phyloP scores from a whole-genome alignment of 2,329 filamentous ascomycete genomes.

The Nemania diffusa region DNA sequence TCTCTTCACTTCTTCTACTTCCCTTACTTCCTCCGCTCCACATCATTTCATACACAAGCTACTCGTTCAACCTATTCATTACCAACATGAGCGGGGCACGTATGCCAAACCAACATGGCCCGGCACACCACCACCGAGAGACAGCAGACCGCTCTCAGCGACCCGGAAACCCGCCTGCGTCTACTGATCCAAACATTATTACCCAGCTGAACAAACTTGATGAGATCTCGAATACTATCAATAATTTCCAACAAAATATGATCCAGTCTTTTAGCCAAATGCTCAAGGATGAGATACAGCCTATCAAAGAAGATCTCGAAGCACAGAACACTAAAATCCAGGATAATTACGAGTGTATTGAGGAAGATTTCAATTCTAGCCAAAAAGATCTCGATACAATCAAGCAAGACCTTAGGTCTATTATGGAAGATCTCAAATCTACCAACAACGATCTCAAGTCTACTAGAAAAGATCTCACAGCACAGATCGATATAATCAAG shows the following conservation, averaged over 20 bases:
- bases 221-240: neutral
- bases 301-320: neutral
- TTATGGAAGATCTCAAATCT: neutral
- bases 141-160: neutral
- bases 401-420: neutral
- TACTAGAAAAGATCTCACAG: neutral
- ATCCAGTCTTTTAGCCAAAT: neutral
- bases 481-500: neutral
- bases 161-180: neutral
- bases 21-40: neutral
- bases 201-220: neutral
- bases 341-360: neutral
- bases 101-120: neutral
- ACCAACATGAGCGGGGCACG: neutral
- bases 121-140: neutral
- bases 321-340: neutral
- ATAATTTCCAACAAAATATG: neutral
- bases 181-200: neutral
- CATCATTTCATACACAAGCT: slow-evolving; percentile 6
- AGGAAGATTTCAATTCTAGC: neutral
- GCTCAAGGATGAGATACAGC: neutral
- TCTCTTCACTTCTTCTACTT: neutral
- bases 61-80: neutral
- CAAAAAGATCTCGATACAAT: no score
- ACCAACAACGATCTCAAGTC: no score